These are phyloP conservation scores for Solanum aculeatissimum DNA, from an alignment of 305 asterid genomes.

Conservation along the genomic window DNA sequence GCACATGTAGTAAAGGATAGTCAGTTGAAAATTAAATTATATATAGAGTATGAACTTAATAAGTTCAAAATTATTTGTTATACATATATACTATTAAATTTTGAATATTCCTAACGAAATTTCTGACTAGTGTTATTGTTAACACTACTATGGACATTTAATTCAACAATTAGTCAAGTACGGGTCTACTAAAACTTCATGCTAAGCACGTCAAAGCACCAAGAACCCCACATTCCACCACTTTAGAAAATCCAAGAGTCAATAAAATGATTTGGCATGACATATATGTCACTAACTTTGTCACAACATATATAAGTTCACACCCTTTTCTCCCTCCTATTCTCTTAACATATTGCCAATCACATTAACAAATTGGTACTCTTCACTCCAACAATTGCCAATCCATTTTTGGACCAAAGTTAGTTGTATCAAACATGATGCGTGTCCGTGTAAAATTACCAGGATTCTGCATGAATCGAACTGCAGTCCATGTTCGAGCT, in stretches of 20 bases:
- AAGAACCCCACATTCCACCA: conserved; percentile 1
- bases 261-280: conserved; percentile 20
- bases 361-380: not conserved
- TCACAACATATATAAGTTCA: not conserved
- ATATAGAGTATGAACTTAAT: too few species aligned
- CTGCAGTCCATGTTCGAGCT: not conserved
- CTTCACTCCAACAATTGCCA: not conserved
- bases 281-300: not conserved
- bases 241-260: conserved; percentile 8
- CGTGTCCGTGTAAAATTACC: conserved; percentile 8
- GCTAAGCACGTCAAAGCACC: conserved; percentile 33
- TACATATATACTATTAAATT: too few species aligned
- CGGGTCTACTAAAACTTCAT: conserved; percentile 20
- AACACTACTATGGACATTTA: not conserved
- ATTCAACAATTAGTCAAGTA: conserved; percentile 22
- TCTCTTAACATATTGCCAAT: not conserved
- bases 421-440: not conserved
- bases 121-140: not conserved
- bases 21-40: too few species aligned
- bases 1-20: not conserved
- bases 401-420: not conserved
- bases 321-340: not conserved
- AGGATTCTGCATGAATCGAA: conserved; percentile 29
- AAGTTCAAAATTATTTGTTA: too few species aligned
- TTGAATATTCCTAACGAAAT: too few species aligned